Conservation (phyloP, 169 alveolate genomes). For the Plasmodium inui region DNA sequence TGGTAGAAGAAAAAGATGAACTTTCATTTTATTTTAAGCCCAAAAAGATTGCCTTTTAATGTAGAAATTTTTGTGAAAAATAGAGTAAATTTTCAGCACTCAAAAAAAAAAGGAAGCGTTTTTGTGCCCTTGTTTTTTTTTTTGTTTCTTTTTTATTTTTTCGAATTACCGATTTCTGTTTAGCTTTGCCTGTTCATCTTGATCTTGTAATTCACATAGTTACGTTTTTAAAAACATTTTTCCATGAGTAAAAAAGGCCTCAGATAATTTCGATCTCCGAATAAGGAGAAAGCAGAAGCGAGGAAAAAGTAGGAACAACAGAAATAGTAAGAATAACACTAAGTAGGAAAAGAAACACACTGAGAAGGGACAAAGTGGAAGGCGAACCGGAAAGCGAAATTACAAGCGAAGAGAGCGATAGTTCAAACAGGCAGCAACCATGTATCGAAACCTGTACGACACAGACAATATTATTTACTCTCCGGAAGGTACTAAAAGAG, state of each 20-base stretch:
- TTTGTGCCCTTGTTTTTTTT: neutral
- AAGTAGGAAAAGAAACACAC: neutral
- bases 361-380: slow-evolving; percentile 2
- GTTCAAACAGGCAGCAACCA: slow-evolving; percentile 44
- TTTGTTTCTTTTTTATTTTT: neutral
- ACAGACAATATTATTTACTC: slow-evolving; percentile 96
- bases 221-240: neutral
- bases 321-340: neutral
- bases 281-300: neutral
- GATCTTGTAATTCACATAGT: neutral
- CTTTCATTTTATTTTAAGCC: neutral
- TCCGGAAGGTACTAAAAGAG: slow-evolving; percentile 86
- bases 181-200: neutral
- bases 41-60: neutral
- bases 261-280: neutral
- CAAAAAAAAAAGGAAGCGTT: neutral
- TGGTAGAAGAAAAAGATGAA: neutral
- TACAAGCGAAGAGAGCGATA: neutral
- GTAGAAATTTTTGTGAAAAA: neutral
- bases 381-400: neutral
- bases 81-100: neutral
- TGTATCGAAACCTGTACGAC: slow-evolving; percentile 95
- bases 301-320: neutral
- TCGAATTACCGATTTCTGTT: neutral
- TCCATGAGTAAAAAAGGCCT: neutral